These are phyloP conservation scores for Dioscorea zingiberensis DNA, from an alignment of 106 monocot species.

Conservation along the genomic window DNA sequence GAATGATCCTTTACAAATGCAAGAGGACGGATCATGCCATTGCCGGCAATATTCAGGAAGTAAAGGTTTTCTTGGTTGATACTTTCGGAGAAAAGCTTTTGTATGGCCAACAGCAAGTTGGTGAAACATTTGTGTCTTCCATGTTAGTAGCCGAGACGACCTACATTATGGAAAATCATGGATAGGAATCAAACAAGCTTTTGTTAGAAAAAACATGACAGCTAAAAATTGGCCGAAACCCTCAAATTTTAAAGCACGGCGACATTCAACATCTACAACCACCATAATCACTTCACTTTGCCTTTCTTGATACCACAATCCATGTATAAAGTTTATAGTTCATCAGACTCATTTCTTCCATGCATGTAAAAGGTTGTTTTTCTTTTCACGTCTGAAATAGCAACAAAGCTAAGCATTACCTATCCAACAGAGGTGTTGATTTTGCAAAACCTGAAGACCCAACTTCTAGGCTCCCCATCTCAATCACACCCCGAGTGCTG, in stretches of 20 bases:
- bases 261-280: background rate
- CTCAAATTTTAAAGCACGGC: background rate
- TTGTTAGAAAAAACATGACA: too few species aligned
- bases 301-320: too few species aligned
- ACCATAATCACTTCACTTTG: background rate
- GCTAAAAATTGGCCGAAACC: background rate
- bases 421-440: constrained; percentile 10
- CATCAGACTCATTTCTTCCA: background rate
- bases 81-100: constrained; percentile 16
- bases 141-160: constrained; percentile 17
- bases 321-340: too few species aligned
- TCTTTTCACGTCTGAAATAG: background rate
- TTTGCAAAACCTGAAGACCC: constrained; percentile 24
- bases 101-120: constrained; percentile 14
- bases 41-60: constrained; percentile 20
- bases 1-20: constrained; percentile 8
- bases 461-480: constrained; percentile 39
- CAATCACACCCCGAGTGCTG: constrained; percentile 42
- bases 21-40: constrained; percentile 18
- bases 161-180: constrained; percentile 18
- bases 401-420: constrained; percentile 13
- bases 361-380: background rate
- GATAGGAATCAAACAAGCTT: background rate
- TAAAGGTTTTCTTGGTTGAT: constrained; percentile 17
- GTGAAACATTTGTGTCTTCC: constrained; percentile 19